Conservation (phyloP, 1,284 basidiomycete species). For the Microbotryum scabiosae region DNA sequence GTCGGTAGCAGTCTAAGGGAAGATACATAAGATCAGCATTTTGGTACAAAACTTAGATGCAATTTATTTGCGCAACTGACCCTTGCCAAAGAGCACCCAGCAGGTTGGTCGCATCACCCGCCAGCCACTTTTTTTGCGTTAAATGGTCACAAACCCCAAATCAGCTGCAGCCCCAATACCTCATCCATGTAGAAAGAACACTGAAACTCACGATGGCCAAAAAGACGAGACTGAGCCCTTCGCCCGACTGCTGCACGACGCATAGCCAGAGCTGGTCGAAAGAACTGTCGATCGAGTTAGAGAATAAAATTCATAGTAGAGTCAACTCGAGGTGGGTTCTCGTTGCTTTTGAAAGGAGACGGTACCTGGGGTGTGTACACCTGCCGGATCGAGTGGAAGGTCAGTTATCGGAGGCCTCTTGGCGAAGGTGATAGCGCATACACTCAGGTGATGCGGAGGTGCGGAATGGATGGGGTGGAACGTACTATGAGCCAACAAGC, state of each 20-base stretch:
- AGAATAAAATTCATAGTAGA: neutral
- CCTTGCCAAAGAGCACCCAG: slow-evolving; percentile 33
- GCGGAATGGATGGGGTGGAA: neutral
- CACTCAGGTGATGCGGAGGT: neutral
- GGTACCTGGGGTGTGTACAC: slow-evolving; percentile 26
- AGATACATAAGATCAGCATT: too few species aligned
- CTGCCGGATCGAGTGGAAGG: neutral
- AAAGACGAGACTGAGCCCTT: slow-evolving; percentile 33
- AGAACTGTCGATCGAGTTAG: slow-evolving; percentile 14
- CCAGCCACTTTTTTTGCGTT: slow-evolving; percentile 27
- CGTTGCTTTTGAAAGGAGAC: neutral
- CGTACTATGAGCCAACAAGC: slow-evolving; percentile 30
- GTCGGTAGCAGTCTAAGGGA: too few species aligned
- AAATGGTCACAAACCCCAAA: neutral
- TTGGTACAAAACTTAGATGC: too few species aligned
- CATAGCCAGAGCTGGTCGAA: slow-evolving; percentile 33
- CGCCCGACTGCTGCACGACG: slow-evolving; percentile 31
- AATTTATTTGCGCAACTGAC: too few species aligned
- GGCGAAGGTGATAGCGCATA: neutral
- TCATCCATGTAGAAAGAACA: neutral
- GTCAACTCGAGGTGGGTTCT: neutral
- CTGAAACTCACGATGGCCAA: slow-evolving; percentile 28
- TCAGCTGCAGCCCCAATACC: neutral
- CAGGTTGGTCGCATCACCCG: slow-evolving; percentile 33
- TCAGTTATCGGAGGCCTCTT: neutral